Evolutionary conservation across 495 filamentous ascomycete species (phyloP).

Genomic region (Daldinia decipiens): DNA sequence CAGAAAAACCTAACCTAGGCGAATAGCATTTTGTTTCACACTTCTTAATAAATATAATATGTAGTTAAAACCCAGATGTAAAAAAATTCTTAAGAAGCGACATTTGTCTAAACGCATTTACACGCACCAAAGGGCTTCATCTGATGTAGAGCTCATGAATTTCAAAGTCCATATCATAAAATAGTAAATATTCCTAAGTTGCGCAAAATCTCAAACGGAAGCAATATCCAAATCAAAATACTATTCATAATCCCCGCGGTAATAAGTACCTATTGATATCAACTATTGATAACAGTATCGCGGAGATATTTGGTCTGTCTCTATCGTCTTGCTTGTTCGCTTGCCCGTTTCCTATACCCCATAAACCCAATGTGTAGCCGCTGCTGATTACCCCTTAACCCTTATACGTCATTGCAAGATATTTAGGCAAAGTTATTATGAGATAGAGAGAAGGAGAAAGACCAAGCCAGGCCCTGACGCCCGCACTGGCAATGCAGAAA

Average conservation of each 20-base stretch:
- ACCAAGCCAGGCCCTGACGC: slow-evolving; percentile 20
- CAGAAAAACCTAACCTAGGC: too few species aligned
- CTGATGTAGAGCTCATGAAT: not conserved
- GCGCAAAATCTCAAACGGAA: not conserved
- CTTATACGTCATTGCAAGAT: not conserved
- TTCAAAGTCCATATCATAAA: not conserved
- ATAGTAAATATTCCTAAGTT: not conserved
- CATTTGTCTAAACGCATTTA: not conserved
- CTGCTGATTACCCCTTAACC: slow-evolving; percentile 31
- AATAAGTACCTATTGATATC: slow-evolving; percentile 19
- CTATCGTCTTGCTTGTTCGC: slow-evolving; percentile 15
- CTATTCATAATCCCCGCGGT: not conserved
- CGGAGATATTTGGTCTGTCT: slow-evolving; percentile 4
- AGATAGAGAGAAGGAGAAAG: slow-evolving; percentile 4
- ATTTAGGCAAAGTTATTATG: not conserved
- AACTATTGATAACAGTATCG: slow-evolving; percentile 16
- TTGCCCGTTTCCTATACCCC: slow-evolving; percentile 6
- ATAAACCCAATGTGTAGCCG: slow-evolving; percentile 11
- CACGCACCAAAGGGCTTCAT: not conserved
- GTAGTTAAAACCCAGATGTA: too few species aligned
- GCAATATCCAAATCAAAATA: not conserved
- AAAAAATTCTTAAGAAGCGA: too few species aligned
- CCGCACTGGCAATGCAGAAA: slow-evolving; percentile 40
- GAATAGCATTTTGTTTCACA: too few species aligned
- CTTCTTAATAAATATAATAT: too few species aligned